A percentile compares a stretch with the other conserved stretches of the same genome.
These are phyloP conservation scores for Serpula lacrymans DNA, from an alignment of 768 basidiomycete species.

Conservation along the genomic window DNA sequence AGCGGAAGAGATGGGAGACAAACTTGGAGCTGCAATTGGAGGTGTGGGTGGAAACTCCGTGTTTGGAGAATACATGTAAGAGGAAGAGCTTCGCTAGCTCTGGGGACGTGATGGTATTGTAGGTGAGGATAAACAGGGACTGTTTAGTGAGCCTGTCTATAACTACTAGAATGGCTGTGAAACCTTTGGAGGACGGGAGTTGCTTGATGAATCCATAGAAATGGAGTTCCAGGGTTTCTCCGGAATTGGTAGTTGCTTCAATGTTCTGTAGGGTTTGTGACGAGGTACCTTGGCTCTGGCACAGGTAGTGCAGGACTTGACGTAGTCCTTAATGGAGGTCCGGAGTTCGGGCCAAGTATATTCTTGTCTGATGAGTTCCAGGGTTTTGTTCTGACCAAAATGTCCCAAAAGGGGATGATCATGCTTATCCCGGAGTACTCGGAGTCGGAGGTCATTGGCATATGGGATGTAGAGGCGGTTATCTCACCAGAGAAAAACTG, in stretches of 20 bases:
- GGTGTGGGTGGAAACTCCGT: constrained; percentile 20
- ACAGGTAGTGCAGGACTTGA: constrained; percentile 35
- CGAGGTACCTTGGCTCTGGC: no score
- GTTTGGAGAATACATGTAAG: constrained; percentile 18
- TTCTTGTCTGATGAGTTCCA: constrained; percentile 5
- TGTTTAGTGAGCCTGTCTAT: constrained; percentile 17
- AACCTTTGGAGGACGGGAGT: constrained; percentile 17
- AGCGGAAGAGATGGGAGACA: constrained; percentile 29
- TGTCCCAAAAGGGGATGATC: constrained; percentile 26
- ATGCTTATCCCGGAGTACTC: constrained; percentile 20
- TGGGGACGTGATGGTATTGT: constrained; percentile 7
- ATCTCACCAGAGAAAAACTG: no score
- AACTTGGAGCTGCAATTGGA: constrained; percentile 31
- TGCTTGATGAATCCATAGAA: constrained; percentile 29
- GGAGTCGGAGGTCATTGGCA: constrained; percentile 21
- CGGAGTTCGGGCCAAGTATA: not conserved
- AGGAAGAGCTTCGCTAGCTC: constrained; percentile 7
- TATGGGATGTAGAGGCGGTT: no score
- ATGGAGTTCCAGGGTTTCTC: constrained; percentile 25
- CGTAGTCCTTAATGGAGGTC: constrained; percentile 2
- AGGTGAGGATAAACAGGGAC: constrained; percentile 12
- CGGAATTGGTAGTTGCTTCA: constrained; percentile 19
- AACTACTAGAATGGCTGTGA: constrained; percentile 9
- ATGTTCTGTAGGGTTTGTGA: constrained; percentile 16
- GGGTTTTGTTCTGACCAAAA: constrained; percentile 26